phyloP scores from a whole-genome alignment of 2,329 filamentous ascomycete species.

The Colletotrichum sp. region DNA sequence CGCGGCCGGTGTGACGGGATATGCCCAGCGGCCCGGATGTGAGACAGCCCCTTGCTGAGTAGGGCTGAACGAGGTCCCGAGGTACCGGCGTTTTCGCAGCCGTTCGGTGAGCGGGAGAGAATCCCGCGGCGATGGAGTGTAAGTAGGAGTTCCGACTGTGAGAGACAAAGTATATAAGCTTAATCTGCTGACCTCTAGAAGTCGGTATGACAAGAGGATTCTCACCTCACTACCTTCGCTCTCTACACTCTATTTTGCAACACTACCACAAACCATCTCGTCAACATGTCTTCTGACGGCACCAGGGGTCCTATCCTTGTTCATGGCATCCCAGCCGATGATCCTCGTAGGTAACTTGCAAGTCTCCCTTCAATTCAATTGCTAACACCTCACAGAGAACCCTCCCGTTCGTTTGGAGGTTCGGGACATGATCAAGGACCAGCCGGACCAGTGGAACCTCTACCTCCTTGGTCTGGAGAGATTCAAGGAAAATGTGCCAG shows the following conservation, averaged over 20 bases:
- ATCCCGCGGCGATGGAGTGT: not conserved
- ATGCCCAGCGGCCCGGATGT: not conserved
- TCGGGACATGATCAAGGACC: slow-evolving; percentile 12
- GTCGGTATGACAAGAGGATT: not conserved
- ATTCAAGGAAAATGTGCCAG: slow-evolving; percentile 1
- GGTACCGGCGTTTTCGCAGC: not conserved
- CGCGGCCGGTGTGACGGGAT: not conserved
- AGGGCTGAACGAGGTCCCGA: not conserved
- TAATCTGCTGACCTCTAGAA: not conserved
- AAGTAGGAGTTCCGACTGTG: not conserved
- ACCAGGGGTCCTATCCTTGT: slow-evolving; percentile 1
- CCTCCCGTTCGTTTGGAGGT: slow-evolving; percentile 14
- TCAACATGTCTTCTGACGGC: slow-evolving; percentile 12
- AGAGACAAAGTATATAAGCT: not conserved
- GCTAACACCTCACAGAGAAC: not conserved
- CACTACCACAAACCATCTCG: not conserved
- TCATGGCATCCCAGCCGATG: not conserved
- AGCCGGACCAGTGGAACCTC: slow-evolving; percentile 17
- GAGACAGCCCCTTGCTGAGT: not conserved
- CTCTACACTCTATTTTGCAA: not conserved
- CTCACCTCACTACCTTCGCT: not conserved
- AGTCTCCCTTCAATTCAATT: too few species aligned
- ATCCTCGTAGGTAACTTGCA: not conserved
- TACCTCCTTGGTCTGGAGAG: slow-evolving; percentile 14
- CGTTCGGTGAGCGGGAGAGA: not conserved